Conservation (phyloP, 2,329 filamentous ascomycete species). For the Pyricularia pennisetigena region DNA sequence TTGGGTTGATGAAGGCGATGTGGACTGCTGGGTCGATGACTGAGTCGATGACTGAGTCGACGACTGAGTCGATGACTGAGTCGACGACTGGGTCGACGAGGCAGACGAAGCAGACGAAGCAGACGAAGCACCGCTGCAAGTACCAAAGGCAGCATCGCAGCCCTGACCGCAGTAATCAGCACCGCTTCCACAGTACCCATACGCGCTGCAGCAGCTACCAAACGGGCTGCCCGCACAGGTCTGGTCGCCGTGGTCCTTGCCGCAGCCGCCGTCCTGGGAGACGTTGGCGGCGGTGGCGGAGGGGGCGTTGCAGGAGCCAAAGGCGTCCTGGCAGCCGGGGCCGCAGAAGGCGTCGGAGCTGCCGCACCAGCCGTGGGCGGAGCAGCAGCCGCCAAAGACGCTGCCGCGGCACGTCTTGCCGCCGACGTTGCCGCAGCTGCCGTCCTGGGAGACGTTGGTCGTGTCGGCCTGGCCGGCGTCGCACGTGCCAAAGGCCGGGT, state of each 20-base stretch:
- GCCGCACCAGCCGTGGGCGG: conserved; percentile 1
- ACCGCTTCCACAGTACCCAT: not conserved
- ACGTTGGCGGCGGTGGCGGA: not conserved
- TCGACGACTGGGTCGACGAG: not conserved
- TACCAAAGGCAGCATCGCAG: not conserved
- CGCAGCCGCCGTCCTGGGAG: not conserved
- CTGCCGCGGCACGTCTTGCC: not conserved
- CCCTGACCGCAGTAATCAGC: not conserved
- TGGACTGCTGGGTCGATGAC: no score
- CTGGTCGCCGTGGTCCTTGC: not conserved
- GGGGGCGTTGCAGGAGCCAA: not conserved
- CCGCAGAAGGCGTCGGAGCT: conserved; percentile 8
- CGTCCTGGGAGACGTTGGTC: not conserved
- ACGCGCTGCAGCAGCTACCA: not conserved
- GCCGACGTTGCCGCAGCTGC: not conserved
- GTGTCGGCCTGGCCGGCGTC: not conserved
- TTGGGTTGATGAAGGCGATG: no score
- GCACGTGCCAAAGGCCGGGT: conserved; percentile 6
- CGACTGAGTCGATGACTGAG: not conserved
- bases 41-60: not conserved
- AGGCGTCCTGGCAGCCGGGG: conserved; percentile 6
- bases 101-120: not conserved
- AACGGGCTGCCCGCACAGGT: not conserved
- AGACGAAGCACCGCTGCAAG: not conserved
- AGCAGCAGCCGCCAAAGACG: not conserved